These are phyloP conservation scores for Bertia moriformis DNA, from an alignment of 2,329 filamentous ascomycete genomes.

Conservation along the genomic window DNA sequence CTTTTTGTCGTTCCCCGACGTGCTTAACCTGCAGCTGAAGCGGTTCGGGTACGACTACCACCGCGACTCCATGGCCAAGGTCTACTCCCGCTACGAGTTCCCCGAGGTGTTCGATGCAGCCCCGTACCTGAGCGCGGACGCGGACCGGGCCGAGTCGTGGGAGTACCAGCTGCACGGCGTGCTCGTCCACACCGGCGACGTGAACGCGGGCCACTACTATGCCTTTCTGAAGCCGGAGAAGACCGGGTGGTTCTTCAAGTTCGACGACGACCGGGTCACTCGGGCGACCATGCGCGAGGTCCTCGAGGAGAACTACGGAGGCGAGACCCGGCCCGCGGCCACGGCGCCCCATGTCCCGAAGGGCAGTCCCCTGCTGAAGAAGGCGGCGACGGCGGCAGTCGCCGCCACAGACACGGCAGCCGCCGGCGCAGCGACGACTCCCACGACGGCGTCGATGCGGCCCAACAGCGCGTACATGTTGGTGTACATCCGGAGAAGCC, in stretches of 20 bases:
- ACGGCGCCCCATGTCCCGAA: conserved; percentile 13
- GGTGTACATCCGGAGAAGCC: conserved; percentile 84
- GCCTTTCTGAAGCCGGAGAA: conserved; percentile 89
- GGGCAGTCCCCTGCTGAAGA: conserved; percentile 36
- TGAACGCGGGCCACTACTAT: conserved; percentile 97
- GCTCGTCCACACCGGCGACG: conserved; percentile 85
- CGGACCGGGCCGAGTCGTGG: conserved; percentile 79
- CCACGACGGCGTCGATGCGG: too few species aligned
- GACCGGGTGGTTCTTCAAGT: conserved; percentile 90
- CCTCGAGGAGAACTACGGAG: conserved; percentile 90
- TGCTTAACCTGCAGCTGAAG: conserved; percentile 88
- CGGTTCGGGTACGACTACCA: conserved; percentile 96
- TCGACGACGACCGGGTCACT: conserved; percentile 91
- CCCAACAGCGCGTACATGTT: conserved; percentile 93
- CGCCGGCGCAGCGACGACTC: too few species aligned
- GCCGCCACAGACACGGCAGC: too few species aligned
- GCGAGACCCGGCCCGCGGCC: conserved; percentile 56
- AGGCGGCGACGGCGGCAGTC: conserved; percentile 37
- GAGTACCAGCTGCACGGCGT: conserved; percentile 88
- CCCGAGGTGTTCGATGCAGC: conserved; percentile 71
- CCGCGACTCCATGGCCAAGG: conserved; percentile 96
- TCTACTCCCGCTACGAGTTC: conserved; percentile 85
- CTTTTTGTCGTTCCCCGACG: conserved; percentile 86
- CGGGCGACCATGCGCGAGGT: conserved; percentile 82
- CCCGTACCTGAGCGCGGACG: conserved; percentile 73